Conservation (phyloP, 495 filamentous ascomycete species). For the Penicillium nucicola region DNA sequence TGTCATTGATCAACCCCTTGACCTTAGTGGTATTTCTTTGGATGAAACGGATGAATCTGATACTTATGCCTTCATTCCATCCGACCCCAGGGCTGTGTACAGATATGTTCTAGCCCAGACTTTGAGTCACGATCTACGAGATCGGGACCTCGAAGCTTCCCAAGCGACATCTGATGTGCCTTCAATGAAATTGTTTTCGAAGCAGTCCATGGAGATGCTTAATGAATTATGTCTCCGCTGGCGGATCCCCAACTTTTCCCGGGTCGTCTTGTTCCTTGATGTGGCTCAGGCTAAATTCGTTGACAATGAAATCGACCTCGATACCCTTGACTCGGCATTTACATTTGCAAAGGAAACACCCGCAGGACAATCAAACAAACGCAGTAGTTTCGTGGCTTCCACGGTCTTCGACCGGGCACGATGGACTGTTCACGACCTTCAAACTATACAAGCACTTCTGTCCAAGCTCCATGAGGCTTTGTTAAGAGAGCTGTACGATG, state of each 20-base stretch:
- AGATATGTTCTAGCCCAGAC: slow-evolving; percentile 73
- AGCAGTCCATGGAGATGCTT: slow-evolving; percentile 76
- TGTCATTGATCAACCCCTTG: slow-evolving; percentile 72
- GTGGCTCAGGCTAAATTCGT: slow-evolving; percentile 80
- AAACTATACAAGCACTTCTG: slow-evolving; percentile 71
- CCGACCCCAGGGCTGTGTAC: slow-evolving; percentile 78
- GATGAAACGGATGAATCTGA: slow-evolving; percentile 48
- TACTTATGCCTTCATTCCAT: slow-evolving; percentile 82
- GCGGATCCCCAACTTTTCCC: slow-evolving; percentile 82
- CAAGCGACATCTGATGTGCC: slow-evolving; percentile 50
- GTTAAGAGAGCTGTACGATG: slow-evolving; percentile 81
- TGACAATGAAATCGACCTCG: slow-evolving; percentile 76
- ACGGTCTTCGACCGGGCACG: slow-evolving; percentile 54
- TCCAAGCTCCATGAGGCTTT: slow-evolving; percentile 75
- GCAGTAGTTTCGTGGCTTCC: slow-evolving; percentile 42
- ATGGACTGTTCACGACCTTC: slow-evolving; percentile 82
- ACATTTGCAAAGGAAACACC: slow-evolving; percentile 71
- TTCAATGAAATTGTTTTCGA: slow-evolving; percentile 68
- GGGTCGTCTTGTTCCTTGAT: slow-evolving; percentile 80
- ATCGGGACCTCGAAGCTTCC: slow-evolving; percentile 51
- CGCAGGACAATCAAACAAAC: slow-evolving; percentile 46
- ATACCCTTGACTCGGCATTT: slow-evolving; percentile 80
- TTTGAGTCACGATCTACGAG: slow-evolving; percentile 63
- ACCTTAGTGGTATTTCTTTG: slow-evolving; percentile 68
- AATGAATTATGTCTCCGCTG: slow-evolving; percentile 84